Percentiles rank a stretch among this genome's conserved stretches.
phyloP scores from a whole-genome alignment of 371 early-diverging fungal genomes.

The Circinella minor region DNA sequence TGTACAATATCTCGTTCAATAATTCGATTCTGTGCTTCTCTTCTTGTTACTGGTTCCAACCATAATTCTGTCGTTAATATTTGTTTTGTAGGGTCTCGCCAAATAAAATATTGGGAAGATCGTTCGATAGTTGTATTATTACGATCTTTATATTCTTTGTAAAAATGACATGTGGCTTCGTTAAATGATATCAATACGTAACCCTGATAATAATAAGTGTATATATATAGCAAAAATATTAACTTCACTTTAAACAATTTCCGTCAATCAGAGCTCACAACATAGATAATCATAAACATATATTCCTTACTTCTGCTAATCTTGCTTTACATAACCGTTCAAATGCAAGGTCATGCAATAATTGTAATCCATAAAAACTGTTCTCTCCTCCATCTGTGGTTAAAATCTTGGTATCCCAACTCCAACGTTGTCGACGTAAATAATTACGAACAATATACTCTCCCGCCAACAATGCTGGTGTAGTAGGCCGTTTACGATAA shows the following conservation, averaged over 20 bases:
- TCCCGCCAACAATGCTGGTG: slow-evolving; percentile 20
- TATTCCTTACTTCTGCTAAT: slow-evolving; percentile 51
- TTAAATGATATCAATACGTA: slow-evolving; percentile 60
- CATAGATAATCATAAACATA: no score
- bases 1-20: not conserved
- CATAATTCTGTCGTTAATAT: slow-evolving; percentile 73
- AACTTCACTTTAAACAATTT: not conserved
- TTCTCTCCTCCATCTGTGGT: not conserved
- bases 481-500: slow-evolving; percentile 19
- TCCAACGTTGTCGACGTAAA: slow-evolving; percentile 62
- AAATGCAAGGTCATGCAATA: slow-evolving; percentile 66
- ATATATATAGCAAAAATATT: not conserved
- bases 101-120: slow-evolving; percentile 68
- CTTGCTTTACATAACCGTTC: slow-evolving; percentile 64
- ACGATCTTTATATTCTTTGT: slow-evolving; percentile 53
- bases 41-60: slow-evolving; percentile 65
- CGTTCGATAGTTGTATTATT: slow-evolving; percentile 21
- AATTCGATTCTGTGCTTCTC: not conserved
- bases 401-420: slow-evolving; percentile 62
- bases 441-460: slow-evolving; percentile 61
- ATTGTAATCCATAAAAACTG: not conserved
- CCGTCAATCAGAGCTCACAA: no score
- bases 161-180: slow-evolving; percentile 59
- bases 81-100: slow-evolving; percentile 54
- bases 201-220: slow-evolving; percentile 23